Percentiles rank a stretch among this genome's conserved stretches.
These are phyloP conservation scores for Calycina marina DNA, from an alignment of 2,329 filamentous ascomycete species.

Conservation along the genomic window DNA sequence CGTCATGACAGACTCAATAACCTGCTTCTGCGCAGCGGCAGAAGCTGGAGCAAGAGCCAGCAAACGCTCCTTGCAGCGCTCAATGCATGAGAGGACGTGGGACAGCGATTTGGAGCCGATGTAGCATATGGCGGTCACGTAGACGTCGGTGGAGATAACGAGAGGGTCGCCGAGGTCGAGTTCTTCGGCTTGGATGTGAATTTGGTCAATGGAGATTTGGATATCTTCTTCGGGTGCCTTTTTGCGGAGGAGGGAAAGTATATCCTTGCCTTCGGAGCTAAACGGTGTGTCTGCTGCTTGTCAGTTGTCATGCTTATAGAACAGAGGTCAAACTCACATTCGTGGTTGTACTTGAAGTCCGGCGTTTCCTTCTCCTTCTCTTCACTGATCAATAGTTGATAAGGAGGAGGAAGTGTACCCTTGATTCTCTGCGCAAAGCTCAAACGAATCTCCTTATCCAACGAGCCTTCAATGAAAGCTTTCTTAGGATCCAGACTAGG, in stretches of 20 bases:
- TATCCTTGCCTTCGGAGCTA: conserved; percentile 66
- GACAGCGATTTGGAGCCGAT: conserved; percentile 92
- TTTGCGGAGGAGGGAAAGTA: conserved; percentile 64
- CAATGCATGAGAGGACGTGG: conserved; percentile 89
- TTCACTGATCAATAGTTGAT: conserved; percentile 65
- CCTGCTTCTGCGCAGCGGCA: conserved; percentile 66
- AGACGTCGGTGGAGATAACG: conserved; percentile 80
- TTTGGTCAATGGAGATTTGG: conserved; percentile 63
- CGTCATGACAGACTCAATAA: conserved; percentile 75
- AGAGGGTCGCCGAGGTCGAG: conserved; percentile 58
- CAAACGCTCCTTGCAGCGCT: conserved; percentile 82
- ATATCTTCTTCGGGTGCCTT: conserved; percentile 81
- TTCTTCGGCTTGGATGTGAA: conserved; percentile 64
- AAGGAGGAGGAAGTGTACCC: conserved; percentile 75
- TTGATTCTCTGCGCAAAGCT: conserved; percentile 95
- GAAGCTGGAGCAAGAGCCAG: conserved; percentile 64
- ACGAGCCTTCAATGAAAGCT: conserved; percentile 76
- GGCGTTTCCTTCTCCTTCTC: conserved; percentile 94
- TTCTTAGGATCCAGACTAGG: conserved; percentile 73
- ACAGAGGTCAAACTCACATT: conserved; percentile 38
- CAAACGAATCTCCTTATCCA: conserved; percentile 93
- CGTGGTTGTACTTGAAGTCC: conserved; percentile 76
- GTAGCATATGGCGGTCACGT: conserved; percentile 84
- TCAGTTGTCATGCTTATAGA: neutral
- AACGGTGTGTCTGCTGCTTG: conserved; percentile 54